phyloP scores from a whole-genome alignment of 2,329 filamentous ascomycete genomes.

The Cytospora schulzeri region DNA sequence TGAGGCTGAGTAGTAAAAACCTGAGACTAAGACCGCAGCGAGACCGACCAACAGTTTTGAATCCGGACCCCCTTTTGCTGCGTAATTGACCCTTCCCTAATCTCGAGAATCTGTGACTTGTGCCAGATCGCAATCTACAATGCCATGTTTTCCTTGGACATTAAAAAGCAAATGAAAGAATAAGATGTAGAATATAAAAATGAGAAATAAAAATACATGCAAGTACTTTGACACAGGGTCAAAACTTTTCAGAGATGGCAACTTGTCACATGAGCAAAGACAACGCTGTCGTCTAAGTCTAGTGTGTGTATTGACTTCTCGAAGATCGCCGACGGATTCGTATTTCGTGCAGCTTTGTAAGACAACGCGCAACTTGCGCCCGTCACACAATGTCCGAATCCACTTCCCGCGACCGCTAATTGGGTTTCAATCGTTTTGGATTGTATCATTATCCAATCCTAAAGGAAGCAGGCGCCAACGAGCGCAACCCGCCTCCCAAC shows the following conservation, averaged over 20 bases:
- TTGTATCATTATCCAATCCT: conserved; percentile 10
- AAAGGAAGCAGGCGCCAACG: conserved; percentile 14
- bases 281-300: no score
- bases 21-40: not conserved
- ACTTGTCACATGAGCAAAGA: no score
- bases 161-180: not conserved
- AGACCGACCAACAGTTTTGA: not conserved
- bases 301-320: not conserved
- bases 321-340: not conserved
- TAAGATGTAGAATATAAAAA: no score
- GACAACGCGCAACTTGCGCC: not conserved
- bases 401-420: conserved; percentile 8
- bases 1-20: not conserved
- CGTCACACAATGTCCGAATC: conserved; percentile 1
- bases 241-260: not conserved
- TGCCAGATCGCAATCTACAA: conserved; percentile 17
- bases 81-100: conserved; percentile 15
- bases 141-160: not conserved
- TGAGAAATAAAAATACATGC: no score
- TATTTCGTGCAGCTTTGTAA: not conserved
- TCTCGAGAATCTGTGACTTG: conserved; percentile 14
- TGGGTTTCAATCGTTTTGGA: conserved; percentile 14
- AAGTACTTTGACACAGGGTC: not conserved
- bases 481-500: not conserved
- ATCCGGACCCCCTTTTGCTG: conserved; percentile 12